phyloP scores from a whole-genome alignment of 345 rosid genomes.

The Clausena lansium region DNA sequence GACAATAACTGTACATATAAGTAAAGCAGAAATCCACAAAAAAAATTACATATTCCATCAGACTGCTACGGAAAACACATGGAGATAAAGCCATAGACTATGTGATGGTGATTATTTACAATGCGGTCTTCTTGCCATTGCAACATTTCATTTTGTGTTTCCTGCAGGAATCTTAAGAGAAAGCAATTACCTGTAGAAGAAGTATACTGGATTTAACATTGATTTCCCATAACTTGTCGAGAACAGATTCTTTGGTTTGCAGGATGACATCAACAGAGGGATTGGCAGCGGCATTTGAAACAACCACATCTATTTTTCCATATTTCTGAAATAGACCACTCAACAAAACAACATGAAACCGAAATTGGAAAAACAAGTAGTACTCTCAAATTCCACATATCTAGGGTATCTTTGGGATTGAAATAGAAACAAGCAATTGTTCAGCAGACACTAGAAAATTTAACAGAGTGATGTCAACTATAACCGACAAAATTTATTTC shows the following conservation, averaged over 20 bases:
- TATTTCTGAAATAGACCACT: slow-evolving; percentile 49
- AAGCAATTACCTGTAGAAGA: slow-evolving; percentile 51
- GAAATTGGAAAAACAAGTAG: background rate
- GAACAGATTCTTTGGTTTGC: slow-evolving; percentile 59
- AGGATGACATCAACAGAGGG: slow-evolving; percentile 62
- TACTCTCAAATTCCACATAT: background rate
- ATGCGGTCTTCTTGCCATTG: background rate
- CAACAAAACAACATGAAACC: background rate
- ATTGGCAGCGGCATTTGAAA: slow-evolving; percentile 85
- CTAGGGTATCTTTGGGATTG: background rate
- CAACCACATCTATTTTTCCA: slow-evolving; percentile 71
- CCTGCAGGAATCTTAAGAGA: background rate
- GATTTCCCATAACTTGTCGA: slow-evolving; percentile 88
- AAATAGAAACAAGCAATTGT: background rate
- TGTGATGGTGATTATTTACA: background rate
- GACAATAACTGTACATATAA: background rate
- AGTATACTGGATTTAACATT: slow-evolving; percentile 77
- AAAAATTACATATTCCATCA: background rate
- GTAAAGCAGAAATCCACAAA: background rate
- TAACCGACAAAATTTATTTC: too few species aligned
- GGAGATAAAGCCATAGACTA: background rate
- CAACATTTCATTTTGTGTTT: background rate
- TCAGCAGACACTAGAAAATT: too few species aligned
- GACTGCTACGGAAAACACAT: background rate
- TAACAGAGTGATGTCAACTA: background rate